These are phyloP conservation scores for Rhypophila decipiens DNA, from an alignment of 495 filamentous ascomycete species.

Conservation along the genomic window DNA sequence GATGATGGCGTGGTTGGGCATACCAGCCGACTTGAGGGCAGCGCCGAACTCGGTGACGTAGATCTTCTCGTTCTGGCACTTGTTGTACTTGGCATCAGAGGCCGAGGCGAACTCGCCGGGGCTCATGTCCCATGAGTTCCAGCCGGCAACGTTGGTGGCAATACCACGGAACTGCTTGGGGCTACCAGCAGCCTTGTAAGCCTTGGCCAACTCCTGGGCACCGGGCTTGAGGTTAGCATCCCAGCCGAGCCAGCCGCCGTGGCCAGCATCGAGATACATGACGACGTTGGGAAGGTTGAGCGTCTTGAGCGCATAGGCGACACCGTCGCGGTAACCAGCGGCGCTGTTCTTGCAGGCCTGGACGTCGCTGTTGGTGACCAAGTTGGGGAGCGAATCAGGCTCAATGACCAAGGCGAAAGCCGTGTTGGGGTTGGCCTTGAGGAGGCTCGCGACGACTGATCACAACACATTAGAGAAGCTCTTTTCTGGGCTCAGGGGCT, in stretches of 20 bases:
- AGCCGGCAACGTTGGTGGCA: slow-evolving; percentile 74
- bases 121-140: slow-evolving; percentile 54
- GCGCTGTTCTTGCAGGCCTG: slow-evolving; percentile 58
- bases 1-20: slow-evolving; percentile 68
- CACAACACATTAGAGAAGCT: no score
- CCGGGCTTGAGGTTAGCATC: slow-evolving; percentile 67
- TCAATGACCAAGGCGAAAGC: slow-evolving; percentile 55
- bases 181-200: slow-evolving; percentile 59
- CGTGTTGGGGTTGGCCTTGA: slow-evolving; percentile 49
- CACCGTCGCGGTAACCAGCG: slow-evolving; percentile 59
- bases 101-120: slow-evolving; percentile 52
- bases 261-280: slow-evolving; percentile 80
- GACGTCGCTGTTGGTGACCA: slow-evolving; percentile 67
- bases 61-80: slow-evolving; percentile 63
- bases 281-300: slow-evolving; percentile 72
- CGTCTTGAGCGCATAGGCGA: slow-evolving; percentile 63
- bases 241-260: slow-evolving; percentile 83
- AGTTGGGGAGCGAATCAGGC: slow-evolving; percentile 74
- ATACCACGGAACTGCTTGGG: slow-evolving; percentile 65
- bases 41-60: slow-evolving; percentile 64
- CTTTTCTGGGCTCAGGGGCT: no score
- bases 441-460: slow-evolving; percentile 52
- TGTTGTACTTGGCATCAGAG: slow-evolving; percentile 48
- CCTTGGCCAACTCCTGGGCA: slow-evolving; percentile 58
- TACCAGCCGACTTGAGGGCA: slow-evolving; percentile 53